Evolutionary conservation across 1,284 basidiomycete genomes (phyloP), one percentile per base, ranked within the genome.

Genomic region (Coniferiporia weirii): DNA sequence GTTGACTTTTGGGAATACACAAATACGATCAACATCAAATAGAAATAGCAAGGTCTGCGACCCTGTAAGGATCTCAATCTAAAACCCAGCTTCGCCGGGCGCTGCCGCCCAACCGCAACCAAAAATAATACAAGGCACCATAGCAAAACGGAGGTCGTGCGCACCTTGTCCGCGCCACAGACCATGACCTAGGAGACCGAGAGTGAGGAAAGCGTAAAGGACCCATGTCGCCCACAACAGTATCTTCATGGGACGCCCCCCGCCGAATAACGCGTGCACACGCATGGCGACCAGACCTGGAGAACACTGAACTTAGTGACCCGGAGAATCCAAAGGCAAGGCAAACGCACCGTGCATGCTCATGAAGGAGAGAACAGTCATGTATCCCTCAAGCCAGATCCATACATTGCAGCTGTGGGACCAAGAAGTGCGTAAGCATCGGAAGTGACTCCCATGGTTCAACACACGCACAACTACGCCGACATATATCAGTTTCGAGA

Each of bases 231-330:
- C 27, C 61, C 61, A 60, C 7, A 62, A 38, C 17, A 62, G 17
- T 9, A 47, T 27, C 40, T 62, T 59, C 15, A 62, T n/a, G 9
- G 8, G 20, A 10, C 15, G 56, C n/a, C 40, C 45, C 8, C 61
- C 61, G 19, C 61, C 61, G 38, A 59, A 53, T 19, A 62, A 38
- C 13, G 61, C 61, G 27, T 62, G 47, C 8, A 62, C 61, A 44
- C 61, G 61, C 61, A 62, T 62, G 13, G 61, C 61, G 22, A 62
- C 61, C 40, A 62, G 54, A 22, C 52, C 61, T 62, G 27, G 36
- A 9, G 3, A 57, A 12, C 27, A 27, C 17, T n/a, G 34, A 35
- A 15, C 22, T 44, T 19, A 15, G n/a, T 47, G 27, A 35, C 22
- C 35, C 1, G 17, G 36, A 46, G 9, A 34, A 15, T 40, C n/a